Evolutionary conservation across 2,329 filamentous ascomycete species (phyloP).

Genomic region (Teratosphaeria viscida): DNA sequence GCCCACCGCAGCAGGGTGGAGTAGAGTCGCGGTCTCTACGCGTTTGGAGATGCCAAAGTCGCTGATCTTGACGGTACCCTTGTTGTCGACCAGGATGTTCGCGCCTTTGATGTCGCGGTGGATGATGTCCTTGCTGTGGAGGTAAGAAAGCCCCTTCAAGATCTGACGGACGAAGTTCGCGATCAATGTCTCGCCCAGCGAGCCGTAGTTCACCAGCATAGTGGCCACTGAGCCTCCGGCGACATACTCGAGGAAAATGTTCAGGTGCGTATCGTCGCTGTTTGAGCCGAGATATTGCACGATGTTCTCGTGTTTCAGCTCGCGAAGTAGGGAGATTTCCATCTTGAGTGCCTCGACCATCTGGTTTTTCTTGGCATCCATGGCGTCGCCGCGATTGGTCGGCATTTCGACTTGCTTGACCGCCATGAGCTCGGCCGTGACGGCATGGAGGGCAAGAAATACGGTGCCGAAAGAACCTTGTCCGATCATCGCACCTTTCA

Average conservation of each 20-base stretch:
- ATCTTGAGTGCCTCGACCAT: constrained; percentile 98
- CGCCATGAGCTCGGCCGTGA: constrained; percentile 93
- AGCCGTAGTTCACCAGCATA: constrained; percentile 97
- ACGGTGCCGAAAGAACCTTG: constrained; percentile 95
- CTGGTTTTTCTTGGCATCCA: constrained; percentile 84
- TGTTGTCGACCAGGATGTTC: constrained; percentile 98
- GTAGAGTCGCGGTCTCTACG: constrained; percentile 77
- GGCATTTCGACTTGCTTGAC: constrained; percentile 97
- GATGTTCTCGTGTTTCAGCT: constrained; percentile 92
- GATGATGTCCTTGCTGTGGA: constrained; percentile 91
- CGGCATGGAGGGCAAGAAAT: constrained; percentile 85
- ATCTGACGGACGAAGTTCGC: constrained; percentile 97
- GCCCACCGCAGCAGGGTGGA: constrained; percentile 30
- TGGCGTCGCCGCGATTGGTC: constrained; percentile 63
- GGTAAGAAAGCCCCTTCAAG: constrained; percentile 79
- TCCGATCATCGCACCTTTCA: constrained; percentile 95
- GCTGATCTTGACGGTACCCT: constrained; percentile 97
- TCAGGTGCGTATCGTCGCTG: constrained; percentile 80
- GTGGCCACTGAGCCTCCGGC: constrained; percentile 94
- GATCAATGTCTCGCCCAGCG: constrained; percentile 83
- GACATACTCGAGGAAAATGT: constrained; percentile 99
- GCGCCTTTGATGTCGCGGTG: constrained; percentile 98
- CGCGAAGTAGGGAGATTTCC: constrained; percentile 86
- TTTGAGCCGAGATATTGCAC: constrained; percentile 96
- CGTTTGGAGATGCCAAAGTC: constrained; percentile 99